These are phyloP conservation scores for Gorgonomyces haynaldii DNA, from an alignment of 192 early-diverging fungal genomes.

Conservation along the genomic window DNA sequence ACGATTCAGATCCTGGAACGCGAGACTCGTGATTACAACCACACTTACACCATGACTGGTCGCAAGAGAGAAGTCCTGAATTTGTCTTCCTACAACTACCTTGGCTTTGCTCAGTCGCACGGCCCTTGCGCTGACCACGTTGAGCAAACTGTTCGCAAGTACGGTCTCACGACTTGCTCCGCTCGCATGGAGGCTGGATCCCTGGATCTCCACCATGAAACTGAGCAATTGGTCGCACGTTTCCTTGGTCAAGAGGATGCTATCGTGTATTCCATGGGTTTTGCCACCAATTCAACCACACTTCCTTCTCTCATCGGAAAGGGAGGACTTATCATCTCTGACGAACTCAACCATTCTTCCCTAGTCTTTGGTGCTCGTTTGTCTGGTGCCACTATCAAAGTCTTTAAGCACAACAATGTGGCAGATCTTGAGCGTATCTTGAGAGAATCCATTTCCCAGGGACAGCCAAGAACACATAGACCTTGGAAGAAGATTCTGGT, in stretches of 20 bases:
- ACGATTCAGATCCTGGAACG: conserved; percentile 78
- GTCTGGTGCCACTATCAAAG: conserved; percentile 68
- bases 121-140: conserved; percentile 95
- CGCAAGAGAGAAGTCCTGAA: conserved; percentile 71
- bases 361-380: conserved; percentile 88
- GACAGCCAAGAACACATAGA: conserved; percentile 93
- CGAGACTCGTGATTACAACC: conserved; percentile 71
- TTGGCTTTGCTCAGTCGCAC: conserved; percentile 86
- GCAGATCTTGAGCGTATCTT: conserved; percentile 68
- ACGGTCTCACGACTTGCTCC: conserved; percentile 60
- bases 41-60: conserved; percentile 59
- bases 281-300: conserved; percentile 91
- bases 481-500: conserved; percentile 99
- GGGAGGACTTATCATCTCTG: conserved; percentile 86
- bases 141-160: conserved; percentile 55
- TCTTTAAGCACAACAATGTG: conserved; percentile 89
- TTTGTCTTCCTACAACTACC: conserved; percentile 93
- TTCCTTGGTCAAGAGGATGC: conserved; percentile 83
- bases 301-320: conserved; percentile 73
- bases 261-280: conserved; percentile 90
- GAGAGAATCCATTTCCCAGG: conserved; percentile 79
- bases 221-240: conserved; percentile 75
- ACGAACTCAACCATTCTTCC: conserved; percentile 93
- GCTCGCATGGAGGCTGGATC: conserved; percentile 64
- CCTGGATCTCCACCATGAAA: conserved; percentile 55